phyloP scores from a whole-genome alignment of 768 basidiomycete genomes.

The Mycena pura region DNA sequence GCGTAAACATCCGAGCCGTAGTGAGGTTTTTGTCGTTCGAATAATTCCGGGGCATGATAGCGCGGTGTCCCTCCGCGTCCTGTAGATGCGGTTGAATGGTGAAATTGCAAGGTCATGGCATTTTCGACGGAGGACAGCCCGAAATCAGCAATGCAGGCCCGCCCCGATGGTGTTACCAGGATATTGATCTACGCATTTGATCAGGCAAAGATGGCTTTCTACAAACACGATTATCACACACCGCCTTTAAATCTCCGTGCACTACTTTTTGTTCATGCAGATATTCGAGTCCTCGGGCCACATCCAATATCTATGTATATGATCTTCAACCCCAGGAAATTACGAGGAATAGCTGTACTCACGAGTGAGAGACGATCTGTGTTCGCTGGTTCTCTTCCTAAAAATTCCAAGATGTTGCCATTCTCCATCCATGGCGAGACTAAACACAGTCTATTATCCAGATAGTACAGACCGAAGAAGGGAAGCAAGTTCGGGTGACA shows the following conservation, averaged over 20 bases:
- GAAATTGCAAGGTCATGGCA: slow-evolving; percentile 24
- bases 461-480: slow-evolving; percentile 30
- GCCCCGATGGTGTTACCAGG: slow-evolving; percentile 45
- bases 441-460: slow-evolving; percentile 26
- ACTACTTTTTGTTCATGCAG: slow-evolving; percentile 23
- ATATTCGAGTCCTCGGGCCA: slow-evolving; percentile 25
- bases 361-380: slow-evolving; percentile 6
- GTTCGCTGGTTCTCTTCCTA: not conserved
- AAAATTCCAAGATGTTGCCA: slow-evolving; percentile 32
- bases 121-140: slow-evolving; percentile 44
- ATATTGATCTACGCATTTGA: slow-evolving; percentile 48
- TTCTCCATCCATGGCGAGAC: slow-evolving; percentile 39
- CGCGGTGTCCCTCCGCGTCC: slow-evolving; percentile 39
- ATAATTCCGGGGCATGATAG: slow-evolving; percentile 46
- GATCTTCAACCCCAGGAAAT: not conserved
- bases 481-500: slow-evolving; percentile 30
- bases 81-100: slow-evolving; percentile 23
- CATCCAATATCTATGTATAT: slow-evolving; percentile 18
- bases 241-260: slow-evolving; percentile 29
- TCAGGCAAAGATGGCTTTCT: too few species aligned
- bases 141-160: slow-evolving; percentile 58
- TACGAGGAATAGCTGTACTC: not conserved
- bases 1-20: slow-evolving; percentile 47
- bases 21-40: slow-evolving; percentile 28
- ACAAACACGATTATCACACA: too few species aligned